Percentiles rank a stretch among this genome's conserved stretches.
These are phyloP conservation scores for Pezicula carpinea DNA, from an alignment of 2,329 filamentous ascomycete genomes.

Conservation along the genomic window DNA sequence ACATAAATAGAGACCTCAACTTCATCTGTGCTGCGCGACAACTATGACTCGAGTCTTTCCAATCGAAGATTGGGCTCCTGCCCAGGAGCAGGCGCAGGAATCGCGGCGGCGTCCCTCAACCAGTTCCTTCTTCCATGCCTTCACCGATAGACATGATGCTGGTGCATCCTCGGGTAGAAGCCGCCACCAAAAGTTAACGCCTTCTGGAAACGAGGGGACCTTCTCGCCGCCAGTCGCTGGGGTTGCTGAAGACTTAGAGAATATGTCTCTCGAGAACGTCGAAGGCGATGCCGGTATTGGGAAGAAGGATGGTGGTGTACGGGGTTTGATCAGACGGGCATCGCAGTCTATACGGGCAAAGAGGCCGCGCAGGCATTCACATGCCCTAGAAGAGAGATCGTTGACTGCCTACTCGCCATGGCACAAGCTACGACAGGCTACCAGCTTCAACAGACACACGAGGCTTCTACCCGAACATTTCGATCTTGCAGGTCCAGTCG, in stretches of 20 bases:
- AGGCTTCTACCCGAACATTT: constrained; percentile 12
- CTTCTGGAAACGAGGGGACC: constrained; percentile 9
- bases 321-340: constrained; percentile 24
- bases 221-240: not conserved
- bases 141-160: constrained; percentile 27
- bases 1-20: constrained; percentile 14
- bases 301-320: constrained; percentile 18
- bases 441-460: constrained; percentile 27
- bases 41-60: constrained; percentile 34
- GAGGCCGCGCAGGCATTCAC: constrained; percentile 24
- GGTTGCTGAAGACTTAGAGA: constrained; percentile 4
- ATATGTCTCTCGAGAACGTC: constrained; percentile 6
- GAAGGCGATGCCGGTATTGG: constrained; percentile 8
- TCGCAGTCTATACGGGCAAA: constrained; percentile 25
- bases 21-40: no score
- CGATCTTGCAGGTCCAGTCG: constrained; percentile 13
- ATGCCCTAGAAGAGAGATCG: constrained; percentile 20
- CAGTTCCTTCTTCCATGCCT: constrained; percentile 21
- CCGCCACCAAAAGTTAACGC: constrained; percentile 16
- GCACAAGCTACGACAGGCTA: constrained; percentile 25
- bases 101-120: constrained; percentile 32
- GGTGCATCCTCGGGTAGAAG: constrained; percentile 17
- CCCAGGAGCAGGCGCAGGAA: constrained; percentile 30
- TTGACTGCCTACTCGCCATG: constrained; percentile 20
- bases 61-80: constrained; percentile 37